Evolutionary conservation across 805 yeast genomes (phyloP), one percentile per base, ranked within the genome.

Genomic region (Phaffomyces antillensis): DNA sequence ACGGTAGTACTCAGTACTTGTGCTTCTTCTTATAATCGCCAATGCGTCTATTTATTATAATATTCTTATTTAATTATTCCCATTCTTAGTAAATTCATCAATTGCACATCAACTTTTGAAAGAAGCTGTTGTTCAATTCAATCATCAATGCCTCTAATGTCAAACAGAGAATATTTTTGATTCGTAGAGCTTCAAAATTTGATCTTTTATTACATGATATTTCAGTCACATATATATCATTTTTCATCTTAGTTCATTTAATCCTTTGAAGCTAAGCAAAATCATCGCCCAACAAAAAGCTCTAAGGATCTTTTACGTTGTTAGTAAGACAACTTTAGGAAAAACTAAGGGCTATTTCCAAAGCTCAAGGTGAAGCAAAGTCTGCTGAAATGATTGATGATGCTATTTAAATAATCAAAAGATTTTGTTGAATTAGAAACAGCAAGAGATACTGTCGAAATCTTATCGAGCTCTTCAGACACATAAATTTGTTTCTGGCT

Each of bases 211-310:
- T 93, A 57, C 99, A 93, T 65, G 99, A 93, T 67, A 99, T 93
- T 39, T 93, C 99, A 7, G 77, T 93, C 60, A 93, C 99, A 3
- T 88, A 72, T 58, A 93, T 93, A 98, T 87, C 97, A 1, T 93
- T 93, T 93, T 66, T 86, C 96, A 3, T 99, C 99, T 26, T 99
- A 93, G 66, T 93, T 93, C 65, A 90, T 97, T 36, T 81, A 85
- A 38, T 98, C 98, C 5, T 99, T 93, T 45, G 99, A 93, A 71
- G 96, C 96, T 47, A 93, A 93, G 69, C 99, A 93, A 72, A n/a
- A n/a, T n/a, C n/a, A 93, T 93, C 67, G 98, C 99, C 25, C 99
- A 93, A 67, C 99, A 93, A 73, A 98, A 93, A 64, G 98, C 99
- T 20, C 97, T 93, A 70, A 83, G 96, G 65, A 97, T 99, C 9